Percentiles rank a stretch among this genome's conserved stretches.
phyloP scores from a whole-genome alignment of 148 eudicot genomes.

The Mesembryanthemum crystallinum region DNA sequence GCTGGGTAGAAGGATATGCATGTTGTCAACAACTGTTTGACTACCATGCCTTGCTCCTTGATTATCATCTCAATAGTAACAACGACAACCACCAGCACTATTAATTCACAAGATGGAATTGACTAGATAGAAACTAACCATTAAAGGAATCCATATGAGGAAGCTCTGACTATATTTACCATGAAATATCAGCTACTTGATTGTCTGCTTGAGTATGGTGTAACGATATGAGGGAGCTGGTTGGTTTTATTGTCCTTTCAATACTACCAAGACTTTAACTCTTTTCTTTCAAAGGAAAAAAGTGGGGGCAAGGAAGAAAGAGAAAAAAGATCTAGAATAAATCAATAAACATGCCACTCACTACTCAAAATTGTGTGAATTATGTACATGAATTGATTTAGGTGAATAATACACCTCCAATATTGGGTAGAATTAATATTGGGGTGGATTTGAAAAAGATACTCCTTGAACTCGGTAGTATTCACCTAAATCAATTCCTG shows the following conservation, averaged over 20 bases:
- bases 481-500: neutral
- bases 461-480: neutral
- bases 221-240: neutral
- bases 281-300: neutral
- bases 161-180: neutral
- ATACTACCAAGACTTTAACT: neutral
- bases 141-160: neutral
- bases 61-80: too few relatives aligned
- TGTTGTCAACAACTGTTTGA: neutral
- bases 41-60: neutral
- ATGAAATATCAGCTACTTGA: neutral
- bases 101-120: neutral
- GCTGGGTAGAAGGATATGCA: too few relatives aligned
- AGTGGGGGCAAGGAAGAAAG: neutral
- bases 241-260: neutral
- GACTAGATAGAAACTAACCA: too few relatives aligned
- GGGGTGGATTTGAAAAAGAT: too few relatives aligned
- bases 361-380: neutral
- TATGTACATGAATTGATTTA: neutral
- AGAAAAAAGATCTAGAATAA: too few relatives aligned
- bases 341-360: neutral
- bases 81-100: neutral
- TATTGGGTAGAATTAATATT: too few relatives aligned
- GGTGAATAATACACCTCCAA: neutral
- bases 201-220: neutral